Evolutionary conservation across 768 basidiomycete species (phyloP).

Genomic region (Calvatia gigantea): DNA sequence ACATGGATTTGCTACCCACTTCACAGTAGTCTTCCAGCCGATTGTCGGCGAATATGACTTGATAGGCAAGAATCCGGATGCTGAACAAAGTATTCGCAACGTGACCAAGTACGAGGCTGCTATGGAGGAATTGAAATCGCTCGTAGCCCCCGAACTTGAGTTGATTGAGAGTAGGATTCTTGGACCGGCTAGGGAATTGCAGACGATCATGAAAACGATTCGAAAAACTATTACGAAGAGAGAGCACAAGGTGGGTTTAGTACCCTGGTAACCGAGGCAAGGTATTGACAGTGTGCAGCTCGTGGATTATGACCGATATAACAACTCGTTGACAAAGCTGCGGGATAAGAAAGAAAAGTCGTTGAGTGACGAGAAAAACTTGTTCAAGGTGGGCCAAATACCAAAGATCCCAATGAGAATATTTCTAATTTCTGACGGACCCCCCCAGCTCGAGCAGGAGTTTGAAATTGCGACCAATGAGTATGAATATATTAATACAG

Average conservation of each 20-base stretch:
- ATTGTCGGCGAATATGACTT: conserved; percentile 77
- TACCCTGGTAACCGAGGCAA: not conserved
- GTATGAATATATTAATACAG: conserved; percentile 89
- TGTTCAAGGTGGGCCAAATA: conserved; percentile 76
- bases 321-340: conserved; percentile 92
- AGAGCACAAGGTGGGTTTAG: conserved; percentile 78
- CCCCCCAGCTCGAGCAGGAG: conserved; percentile 87
- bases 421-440: conserved; percentile 17
- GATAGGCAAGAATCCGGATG: conserved; percentile 71
- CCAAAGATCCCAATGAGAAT: not conserved
- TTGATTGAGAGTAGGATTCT: conserved; percentile 86
- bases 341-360: conserved; percentile 99
- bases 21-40: conserved; percentile 59
- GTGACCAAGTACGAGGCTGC: conserved; percentile 67
- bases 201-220: conserved; percentile 81
- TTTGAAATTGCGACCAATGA: conserved; percentile 90
- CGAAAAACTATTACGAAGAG: conserved; percentile 95
- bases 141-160: conserved; percentile 88
- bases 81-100: conserved; percentile 73
- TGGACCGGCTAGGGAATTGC: conserved; percentile 86
- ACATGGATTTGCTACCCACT: conserved; percentile 61
- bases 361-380: conserved; percentile 91
- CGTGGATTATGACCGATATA: conserved; percentile 92
- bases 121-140: conserved; percentile 79
- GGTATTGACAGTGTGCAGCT: conserved; percentile 40